These are phyloP conservation scores for Flammula alnicola DNA, from an alignment of 1,284 basidiomycete genomes.

Conservation along the genomic window DNA sequence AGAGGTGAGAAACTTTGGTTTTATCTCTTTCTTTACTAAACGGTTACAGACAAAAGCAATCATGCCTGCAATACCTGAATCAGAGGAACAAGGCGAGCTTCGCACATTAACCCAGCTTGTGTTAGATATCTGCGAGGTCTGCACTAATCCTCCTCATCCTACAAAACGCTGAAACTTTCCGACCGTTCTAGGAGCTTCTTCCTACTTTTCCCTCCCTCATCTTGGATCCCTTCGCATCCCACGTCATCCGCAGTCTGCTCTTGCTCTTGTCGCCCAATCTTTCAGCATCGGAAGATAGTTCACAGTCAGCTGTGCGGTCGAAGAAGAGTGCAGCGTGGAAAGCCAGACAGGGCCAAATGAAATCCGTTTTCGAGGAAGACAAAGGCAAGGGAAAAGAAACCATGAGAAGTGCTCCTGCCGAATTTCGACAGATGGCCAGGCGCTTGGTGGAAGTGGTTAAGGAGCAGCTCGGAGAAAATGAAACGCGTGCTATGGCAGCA, in stretches of 20 bases:
- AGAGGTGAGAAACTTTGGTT: constrained; percentile 58
- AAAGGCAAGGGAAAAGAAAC: constrained; percentile 44
- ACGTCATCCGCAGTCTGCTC: constrained; percentile 82
- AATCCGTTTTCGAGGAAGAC: constrained; percentile 64
- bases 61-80: constrained; percentile 54
- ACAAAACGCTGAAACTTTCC: not conserved
- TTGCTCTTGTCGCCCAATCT: constrained; percentile 70
- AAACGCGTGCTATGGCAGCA: constrained; percentile 82
- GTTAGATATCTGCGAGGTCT: constrained; percentile 67
- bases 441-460: constrained; percentile 60
- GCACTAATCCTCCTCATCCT: constrained; percentile 20
- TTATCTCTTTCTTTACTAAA: not conserved
- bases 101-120: constrained; percentile 75
- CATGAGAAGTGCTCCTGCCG: constrained; percentile 45
- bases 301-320: constrained; percentile 58
- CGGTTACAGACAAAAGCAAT: constrained; percentile 61
- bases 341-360: constrained; percentile 73
- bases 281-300: constrained; percentile 40
- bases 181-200: constrained; percentile 65
- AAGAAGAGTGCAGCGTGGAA: constrained; percentile 82
- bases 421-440: constrained; percentile 56
- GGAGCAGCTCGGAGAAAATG: constrained; percentile 65
- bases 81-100: constrained; percentile 65
- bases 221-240: constrained; percentile 88
- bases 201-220: constrained; percentile 68